Base-by-base conservation (phyloP, 2,329 filamentous ascomycete species). In the Grosmannia serpens region DNA sequence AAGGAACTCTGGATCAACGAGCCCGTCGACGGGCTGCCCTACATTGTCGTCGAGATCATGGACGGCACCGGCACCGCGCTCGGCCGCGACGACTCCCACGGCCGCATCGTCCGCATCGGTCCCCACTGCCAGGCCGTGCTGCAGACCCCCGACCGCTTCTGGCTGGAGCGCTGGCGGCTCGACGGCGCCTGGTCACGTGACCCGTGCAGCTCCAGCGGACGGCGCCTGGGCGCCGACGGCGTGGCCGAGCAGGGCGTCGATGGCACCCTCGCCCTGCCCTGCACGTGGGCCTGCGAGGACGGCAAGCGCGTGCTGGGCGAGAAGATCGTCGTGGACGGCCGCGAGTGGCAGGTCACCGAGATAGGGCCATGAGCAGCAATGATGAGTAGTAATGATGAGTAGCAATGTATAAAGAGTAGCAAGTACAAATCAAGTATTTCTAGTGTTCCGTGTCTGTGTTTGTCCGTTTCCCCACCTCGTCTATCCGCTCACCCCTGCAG, bases 1-100 rank as follows among this genome's bases (percentile, higher is more conserved):
- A 59, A 59, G 29, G 58, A 59, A 29, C 33, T 56, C 20, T 59
- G 58, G 58, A 47, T 56, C 33, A 33, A 59, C 35, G 44, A 51
- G 35, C n/a, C 44, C 5, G 26, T 35, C 1, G 53, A 29, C 4
- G 53, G 57, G 6, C 26, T 41, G 44, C 57, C 64, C 13, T 59
- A 52, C n/a, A 51, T 59, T 44, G 53, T 54, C 17, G 53, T 52
- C 2, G 57, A 59, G 53, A 55, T 47, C 1, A 24, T 22, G 9
- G 24, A 24, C 38, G 35, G 20, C 20, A 31, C 41, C 26, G 38
- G 22, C 8, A 17, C 26, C 41, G 27, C 31, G 11, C 15, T 44
- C 27, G 41, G 24, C 20, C 1, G 13, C 46, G 22, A 24, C 24
- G 24, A 50, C 8, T 17, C 33, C 20, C 27, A 33, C 9, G 55